Percentiles rank a stretch among this genome's conserved stretches.
Conservation (phyloP, 305 asterid species). For the Solanum hybrid region DNA sequence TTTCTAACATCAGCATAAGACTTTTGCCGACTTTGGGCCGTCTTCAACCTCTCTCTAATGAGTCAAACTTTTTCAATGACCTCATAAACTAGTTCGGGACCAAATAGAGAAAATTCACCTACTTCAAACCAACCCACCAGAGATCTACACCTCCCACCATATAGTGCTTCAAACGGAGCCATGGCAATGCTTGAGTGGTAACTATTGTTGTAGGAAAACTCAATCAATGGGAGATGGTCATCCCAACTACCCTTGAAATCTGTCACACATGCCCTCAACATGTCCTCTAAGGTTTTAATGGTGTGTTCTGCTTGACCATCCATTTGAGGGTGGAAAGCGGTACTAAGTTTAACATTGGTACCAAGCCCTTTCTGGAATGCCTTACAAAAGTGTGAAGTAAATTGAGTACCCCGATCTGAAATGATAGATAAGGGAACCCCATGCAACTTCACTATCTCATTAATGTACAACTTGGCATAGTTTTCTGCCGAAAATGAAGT, state of each 20-base stretch:
- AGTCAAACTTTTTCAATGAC: background rate
- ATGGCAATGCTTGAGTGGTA: background rate
- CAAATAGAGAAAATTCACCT: too few relatives aligned
- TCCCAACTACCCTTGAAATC: background rate
- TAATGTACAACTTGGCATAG: background rate
- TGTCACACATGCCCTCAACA: background rate
- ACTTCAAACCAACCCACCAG: background rate
- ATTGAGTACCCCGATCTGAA: background rate
- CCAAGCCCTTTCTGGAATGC: background rate
- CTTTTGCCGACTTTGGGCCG: accelerated
- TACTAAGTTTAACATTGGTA: background rate
- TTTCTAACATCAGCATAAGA: background rate
- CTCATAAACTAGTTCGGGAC: background rate
- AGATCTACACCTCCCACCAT: background rate
- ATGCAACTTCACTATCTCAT: background rate
- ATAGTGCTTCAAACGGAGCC: background rate
- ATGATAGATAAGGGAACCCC: background rate
- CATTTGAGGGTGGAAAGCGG: background rate
- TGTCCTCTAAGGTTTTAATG: background rate
- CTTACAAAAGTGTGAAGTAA: too few relatives aligned
- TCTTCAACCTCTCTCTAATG: background rate
- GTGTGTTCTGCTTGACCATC: background rate
- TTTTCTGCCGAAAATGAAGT: accelerated
- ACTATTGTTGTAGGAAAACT: background rate
- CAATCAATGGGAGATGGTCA: background rate